These are phyloP conservation scores for Nemania sp. DNA, from an alignment of 2,329 filamentous ascomycete species.

Conservation along the genomic window DNA sequence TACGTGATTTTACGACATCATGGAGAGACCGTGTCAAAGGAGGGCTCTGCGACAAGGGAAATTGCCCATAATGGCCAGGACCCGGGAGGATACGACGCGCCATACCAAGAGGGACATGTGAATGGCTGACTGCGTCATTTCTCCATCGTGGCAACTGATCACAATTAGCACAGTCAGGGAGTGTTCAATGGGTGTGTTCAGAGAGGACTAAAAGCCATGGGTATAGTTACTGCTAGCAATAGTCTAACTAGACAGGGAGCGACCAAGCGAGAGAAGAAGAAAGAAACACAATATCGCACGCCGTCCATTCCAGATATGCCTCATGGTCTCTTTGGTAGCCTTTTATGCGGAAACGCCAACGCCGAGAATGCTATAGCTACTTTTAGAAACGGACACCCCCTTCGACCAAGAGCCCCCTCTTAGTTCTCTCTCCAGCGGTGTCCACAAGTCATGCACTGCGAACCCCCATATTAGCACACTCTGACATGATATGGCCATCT, in stretches of 20 bases:
- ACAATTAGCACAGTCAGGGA: neutral
- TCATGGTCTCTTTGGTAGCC: neutral
- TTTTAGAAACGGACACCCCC: neutral
- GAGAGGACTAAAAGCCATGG: conserved; percentile 3
- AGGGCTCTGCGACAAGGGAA: neutral
- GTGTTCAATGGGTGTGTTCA: neutral
- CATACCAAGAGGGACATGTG: neutral
- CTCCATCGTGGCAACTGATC: neutral
- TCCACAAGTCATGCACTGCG: conserved; percentile 68
- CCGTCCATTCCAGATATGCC: conserved; percentile 2
- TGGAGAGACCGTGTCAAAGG: neutral
- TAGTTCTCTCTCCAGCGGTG: conserved; percentile 70
- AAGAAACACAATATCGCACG: neutral
- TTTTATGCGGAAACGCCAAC: conserved; percentile 20
- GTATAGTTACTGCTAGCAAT: conserved; percentile 21
- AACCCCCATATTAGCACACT: conserved; percentile 30
- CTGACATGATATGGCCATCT: neutral
- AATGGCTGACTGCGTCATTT: neutral
- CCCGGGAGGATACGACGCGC: neutral
- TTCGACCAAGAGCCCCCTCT: neutral
- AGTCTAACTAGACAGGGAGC: conserved; percentile 1
- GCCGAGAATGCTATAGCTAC: conserved; percentile 12
- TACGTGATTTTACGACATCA: neutral
- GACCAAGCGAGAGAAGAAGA: conserved; percentile 3
- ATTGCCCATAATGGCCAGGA: too few relatives aligned